These are phyloP conservation scores for Aspergillus saccharolyticus DNA, from an alignment of 495 filamentous ascomycete genomes.

Conservation along the genomic window DNA sequence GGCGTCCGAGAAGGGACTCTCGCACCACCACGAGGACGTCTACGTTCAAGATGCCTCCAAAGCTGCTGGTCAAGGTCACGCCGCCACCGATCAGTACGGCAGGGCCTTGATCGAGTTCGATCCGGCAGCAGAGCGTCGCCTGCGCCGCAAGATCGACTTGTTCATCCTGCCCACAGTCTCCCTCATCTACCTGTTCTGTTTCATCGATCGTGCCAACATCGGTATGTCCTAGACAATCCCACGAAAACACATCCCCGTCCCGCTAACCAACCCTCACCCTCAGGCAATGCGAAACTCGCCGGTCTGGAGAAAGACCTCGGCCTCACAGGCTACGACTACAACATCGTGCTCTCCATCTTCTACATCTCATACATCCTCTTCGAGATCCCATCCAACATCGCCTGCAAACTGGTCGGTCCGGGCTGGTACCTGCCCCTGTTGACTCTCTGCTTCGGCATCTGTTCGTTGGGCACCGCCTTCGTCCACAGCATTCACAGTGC, in stretches of 20 bases:
- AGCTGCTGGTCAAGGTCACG: constrained; percentile 53
- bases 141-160: constrained; percentile 44
- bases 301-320: constrained; percentile 43
- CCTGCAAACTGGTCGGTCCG: constrained; percentile 46
- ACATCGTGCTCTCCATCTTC: constrained; percentile 62
- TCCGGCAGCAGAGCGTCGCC: constrained; percentile 49
- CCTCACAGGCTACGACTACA: constrained; percentile 57
- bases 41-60: constrained; percentile 31
- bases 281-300: constrained; percentile 35
- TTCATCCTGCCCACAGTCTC: constrained; percentile 44
- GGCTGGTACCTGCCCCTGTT: constrained; percentile 47
- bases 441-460: constrained; percentile 46
- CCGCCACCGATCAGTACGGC: constrained; percentile 59
- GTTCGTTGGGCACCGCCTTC: constrained; percentile 44
- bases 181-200: constrained; percentile 48
- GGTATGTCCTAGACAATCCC: constrained; percentile 28
- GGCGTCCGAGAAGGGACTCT: not conserved
- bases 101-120: constrained; percentile 55
- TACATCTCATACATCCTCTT: constrained; percentile 73
- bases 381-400: constrained; percentile 70
- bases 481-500: constrained; percentile 36
- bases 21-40: constrained; percentile 17
- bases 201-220: constrained; percentile 58
- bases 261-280: not conserved
- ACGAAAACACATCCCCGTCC: not conserved